Evolutionary conservation across 2,329 filamentous ascomycete species (phyloP).

Genomic region (Sclerotinia nivalis): DNA sequence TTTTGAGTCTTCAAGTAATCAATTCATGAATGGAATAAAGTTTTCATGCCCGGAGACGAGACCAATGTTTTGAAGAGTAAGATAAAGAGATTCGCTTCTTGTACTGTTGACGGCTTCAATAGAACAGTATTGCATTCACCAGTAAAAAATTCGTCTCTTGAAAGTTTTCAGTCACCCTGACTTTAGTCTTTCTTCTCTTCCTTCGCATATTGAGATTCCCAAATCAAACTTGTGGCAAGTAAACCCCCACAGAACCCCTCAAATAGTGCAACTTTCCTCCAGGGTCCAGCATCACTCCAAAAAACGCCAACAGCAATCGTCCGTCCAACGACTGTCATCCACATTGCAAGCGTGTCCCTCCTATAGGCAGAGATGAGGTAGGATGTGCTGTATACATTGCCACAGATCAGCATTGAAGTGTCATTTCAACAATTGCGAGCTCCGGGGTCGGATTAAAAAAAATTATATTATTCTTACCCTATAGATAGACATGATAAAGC

Average conservation of each 20-base stretch:
- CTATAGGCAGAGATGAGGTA: constrained; percentile 13
- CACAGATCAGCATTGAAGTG: neutral
- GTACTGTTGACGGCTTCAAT: no score
- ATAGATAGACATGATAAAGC: constrained; percentile 14
- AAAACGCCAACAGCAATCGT: constrained; percentile 10
- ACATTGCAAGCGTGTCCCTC: constrained; percentile 12
- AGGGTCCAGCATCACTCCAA: neutral
- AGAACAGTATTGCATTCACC: neutral
- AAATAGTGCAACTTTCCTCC: constrained; percentile 14
- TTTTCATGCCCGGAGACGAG: neutral
- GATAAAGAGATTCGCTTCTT: neutral
- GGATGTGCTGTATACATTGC: neutral
- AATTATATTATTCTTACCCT: neutral
- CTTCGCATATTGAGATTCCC: neutral
- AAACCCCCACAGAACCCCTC: constrained; percentile 3
- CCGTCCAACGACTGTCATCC: constrained; percentile 9
- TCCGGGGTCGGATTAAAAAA: neutral
- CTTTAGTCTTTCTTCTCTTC: neutral
- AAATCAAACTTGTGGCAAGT: constrained; percentile 15
- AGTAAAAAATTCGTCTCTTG: neutral
- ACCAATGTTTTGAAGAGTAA: neutral
- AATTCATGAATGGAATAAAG: neutral
- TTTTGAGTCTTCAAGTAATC: no score
- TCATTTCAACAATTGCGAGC: neutral
- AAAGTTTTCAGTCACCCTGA: neutral